phyloP scores from a whole-genome alignment of 2,329 filamentous ascomycete genomes.

The Neofusicoccum sp. region DNA sequence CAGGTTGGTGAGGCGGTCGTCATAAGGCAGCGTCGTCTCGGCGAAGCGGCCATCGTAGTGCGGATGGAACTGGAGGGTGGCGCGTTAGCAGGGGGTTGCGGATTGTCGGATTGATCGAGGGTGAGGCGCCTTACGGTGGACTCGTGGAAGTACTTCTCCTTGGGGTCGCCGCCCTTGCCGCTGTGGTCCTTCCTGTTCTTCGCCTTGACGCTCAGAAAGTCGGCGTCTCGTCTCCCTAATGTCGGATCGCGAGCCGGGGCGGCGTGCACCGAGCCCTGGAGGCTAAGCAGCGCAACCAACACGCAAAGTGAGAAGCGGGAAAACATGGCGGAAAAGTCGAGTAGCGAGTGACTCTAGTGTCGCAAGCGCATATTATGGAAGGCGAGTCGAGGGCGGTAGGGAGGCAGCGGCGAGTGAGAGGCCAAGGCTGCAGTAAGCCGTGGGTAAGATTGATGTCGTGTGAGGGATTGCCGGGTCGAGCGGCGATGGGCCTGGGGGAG shows the following conservation, averaged over 20 bases:
- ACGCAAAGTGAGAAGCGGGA: slow-evolving; percentile 18
- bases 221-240: slow-evolving; percentile 23
- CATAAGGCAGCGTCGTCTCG: slow-evolving; percentile 45
- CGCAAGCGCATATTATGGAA: slow-evolving; percentile 8
- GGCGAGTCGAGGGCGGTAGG: not conserved
- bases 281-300: slow-evolving; percentile 12
- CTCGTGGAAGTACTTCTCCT: slow-evolving; percentile 40
- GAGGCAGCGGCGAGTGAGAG: not conserved
- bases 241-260: not conserved
- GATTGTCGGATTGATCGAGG: not conserved
- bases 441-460: slow-evolving; percentile 10
- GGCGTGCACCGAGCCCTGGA: slow-evolving; percentile 3
- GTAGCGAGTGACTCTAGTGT: slow-evolving; percentile 2
- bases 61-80: slow-evolving; percentile 48
- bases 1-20: slow-evolving; percentile 53
- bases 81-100: not conserved
- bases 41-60: slow-evolving; percentile 63
- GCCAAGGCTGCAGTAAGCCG: not conserved
- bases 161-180: slow-evolving; percentile 26
- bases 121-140: slow-evolving; percentile 27
- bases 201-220: slow-evolving; percentile 26
- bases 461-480: slow-evolving; percentile 20
- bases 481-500: not conserved
- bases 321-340: slow-evolving; percentile 12
- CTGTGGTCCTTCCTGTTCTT: slow-evolving; percentile 28